Conservation (phyloP, 805 yeast species). For the Saturnispora ahearnii region DNA sequence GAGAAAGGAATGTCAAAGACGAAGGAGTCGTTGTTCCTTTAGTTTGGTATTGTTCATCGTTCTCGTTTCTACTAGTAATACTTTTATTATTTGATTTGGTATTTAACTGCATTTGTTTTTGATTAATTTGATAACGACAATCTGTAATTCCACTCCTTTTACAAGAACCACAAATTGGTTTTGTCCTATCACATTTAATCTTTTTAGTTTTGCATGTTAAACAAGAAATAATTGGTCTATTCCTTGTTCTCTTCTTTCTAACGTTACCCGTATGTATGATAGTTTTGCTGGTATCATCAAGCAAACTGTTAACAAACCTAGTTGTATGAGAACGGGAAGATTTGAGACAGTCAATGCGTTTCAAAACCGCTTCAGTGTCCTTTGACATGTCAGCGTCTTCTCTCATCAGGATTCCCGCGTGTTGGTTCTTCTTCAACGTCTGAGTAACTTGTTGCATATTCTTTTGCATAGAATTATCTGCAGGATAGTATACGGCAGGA, state of each 20-base stretch:
- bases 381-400: background rate
- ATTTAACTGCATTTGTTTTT: background rate
- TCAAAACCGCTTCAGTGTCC: background rate
- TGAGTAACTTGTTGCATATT: no score
- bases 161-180: conserved; percentile 31
- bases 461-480: no score
- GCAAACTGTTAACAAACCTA: background rate
- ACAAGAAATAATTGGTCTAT: conserved; percentile 37
- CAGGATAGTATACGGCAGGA: no score
- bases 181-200: conserved; percentile 33
- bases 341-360: background rate
- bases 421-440: no score
- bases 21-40: background rate
- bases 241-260: conserved; percentile 29
- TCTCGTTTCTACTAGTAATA: background rate
- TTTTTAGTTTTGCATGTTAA: conserved; percentile 39
- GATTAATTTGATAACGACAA: conserved; percentile 7
- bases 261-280: background rate
- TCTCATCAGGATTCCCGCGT: no score
- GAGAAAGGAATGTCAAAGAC: background rate
- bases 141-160: conserved; percentile 1
- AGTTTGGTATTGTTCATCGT: background rate
- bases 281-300: background rate
- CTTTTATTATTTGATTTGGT: background rate
- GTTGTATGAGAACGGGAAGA: background rate